Evolutionary conservation across 2,329 filamentous ascomycete genomes (phyloP), one percentile per base, ranked within the genome.

Genomic region (Juglanconis juglandina): DNA sequence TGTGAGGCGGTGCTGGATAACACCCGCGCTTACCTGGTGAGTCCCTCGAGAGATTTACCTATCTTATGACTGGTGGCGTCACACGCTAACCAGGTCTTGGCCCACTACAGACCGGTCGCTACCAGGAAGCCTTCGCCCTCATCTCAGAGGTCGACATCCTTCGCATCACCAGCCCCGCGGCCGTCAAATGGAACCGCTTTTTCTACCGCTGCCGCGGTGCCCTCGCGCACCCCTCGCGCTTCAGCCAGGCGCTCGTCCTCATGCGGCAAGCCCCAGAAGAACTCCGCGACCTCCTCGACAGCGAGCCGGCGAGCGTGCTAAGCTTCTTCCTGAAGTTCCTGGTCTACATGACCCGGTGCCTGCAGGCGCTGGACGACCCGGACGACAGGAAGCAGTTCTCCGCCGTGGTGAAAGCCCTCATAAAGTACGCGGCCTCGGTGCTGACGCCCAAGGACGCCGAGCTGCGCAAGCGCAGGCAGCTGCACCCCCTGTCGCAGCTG

Each of bases 231-330:
- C 53, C 53, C 42, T 17, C 10, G 5, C 53, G 53, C 34, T 54
- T 58, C 59, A 37, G 13, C 41, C 49, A 37, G 24, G 54, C 55
- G 5, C 59, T 58, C 8, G 32, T 58, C 1, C 54, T 61, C 11
- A 61, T 61, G 54, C 44, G 54, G n/a, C 54, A 53, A 35, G 54
- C 59, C 13, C 59, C 59, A 5, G 53, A 52, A 34, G 59, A 61
- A 35, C 42, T 61, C 4, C 44, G 41, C 35, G 14, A 44, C 24
- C 48, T 61, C 4, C 53, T 58, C n/a, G 34, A 46, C 13, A 52
- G 9, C 2, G 48, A 47, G 42, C 59, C 59, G 4, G 49, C 53
- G 42, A 51, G 46, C 41, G 13, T 61, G 6, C 49, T 61, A 42
- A 53, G 49, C 42, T 41, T 32, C n/a, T 34, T 61, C n/a, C 57